These are phyloP conservation scores for Umbelopsis sp. DNA, from an alignment of 192 early-diverging fungal genomes.

Conservation along the genomic window DNA sequence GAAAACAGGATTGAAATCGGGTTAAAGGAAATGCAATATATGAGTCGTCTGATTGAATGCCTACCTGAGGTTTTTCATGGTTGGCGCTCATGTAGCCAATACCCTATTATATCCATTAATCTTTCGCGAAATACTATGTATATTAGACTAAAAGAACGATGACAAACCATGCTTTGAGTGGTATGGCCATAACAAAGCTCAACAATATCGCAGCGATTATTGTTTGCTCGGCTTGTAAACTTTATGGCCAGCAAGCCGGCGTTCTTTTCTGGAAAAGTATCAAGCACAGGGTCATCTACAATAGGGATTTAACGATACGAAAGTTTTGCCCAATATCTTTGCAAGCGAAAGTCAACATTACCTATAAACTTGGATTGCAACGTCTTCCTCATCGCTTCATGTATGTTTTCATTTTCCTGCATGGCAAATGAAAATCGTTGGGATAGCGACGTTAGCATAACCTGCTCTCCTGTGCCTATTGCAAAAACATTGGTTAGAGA, in stretches of 20 bases:
- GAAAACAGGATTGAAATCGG: not conserved
- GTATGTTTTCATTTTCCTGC: constrained; percentile 28
- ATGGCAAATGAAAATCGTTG: constrained; percentile 51
- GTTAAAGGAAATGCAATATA: not conserved
- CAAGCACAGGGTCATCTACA: constrained; percentile 36
- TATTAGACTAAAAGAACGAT: not conserved
- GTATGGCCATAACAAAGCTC: constrained; percentile 77
- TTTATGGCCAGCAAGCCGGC: constrained; percentile 40
- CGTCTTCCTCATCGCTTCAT: constrained; percentile 17
- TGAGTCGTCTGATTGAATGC: not conserved
- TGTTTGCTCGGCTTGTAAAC: not conserved
- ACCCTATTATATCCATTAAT: not conserved
- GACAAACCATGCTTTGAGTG: constrained; percentile 69
- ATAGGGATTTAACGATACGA: not conserved
- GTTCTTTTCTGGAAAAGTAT: constrained; percentile 34
- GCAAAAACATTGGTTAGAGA: constrained; percentile 9
- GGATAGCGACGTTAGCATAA: constrained; percentile 75
- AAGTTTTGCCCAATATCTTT: not conserved
- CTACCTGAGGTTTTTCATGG: not conserved
- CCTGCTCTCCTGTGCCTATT: constrained; percentile 82
- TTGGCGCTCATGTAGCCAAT: constrained; percentile 8
- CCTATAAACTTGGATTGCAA: constrained; percentile 37
- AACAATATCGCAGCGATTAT: constrained; percentile 22
- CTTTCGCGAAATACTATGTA: not conserved
- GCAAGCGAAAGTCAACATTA: not conserved